These are phyloP conservation scores for Podospora sp. DNA, from an alignment of 495 filamentous ascomycete genomes.

Conservation along the genomic window DNA sequence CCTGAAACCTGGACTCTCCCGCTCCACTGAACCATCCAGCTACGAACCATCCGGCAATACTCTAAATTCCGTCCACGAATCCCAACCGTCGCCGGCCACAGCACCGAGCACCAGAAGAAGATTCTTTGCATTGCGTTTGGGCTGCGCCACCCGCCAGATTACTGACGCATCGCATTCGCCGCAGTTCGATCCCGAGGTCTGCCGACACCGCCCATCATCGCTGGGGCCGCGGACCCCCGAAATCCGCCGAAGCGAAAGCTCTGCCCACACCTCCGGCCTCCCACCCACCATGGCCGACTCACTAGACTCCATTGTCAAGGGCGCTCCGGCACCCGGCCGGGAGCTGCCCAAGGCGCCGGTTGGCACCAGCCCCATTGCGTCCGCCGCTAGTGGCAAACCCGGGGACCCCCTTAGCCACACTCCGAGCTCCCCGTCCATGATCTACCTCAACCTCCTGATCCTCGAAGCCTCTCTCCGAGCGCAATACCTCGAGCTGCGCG, in stretches of 20 bases:
- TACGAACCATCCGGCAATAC: constrained; percentile 1
- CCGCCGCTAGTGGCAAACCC: constrained; percentile 49
- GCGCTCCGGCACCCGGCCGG: constrained; percentile 54
- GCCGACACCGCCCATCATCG: not conserved
- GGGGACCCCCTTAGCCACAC: constrained; percentile 76
- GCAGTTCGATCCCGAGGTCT: not conserved
- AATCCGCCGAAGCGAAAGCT: not conserved
- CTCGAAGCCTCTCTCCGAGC: constrained; percentile 91
- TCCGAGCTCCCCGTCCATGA: constrained; percentile 89
- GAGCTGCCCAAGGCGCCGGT: constrained; percentile 32
- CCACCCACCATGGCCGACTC: constrained; percentile 51
- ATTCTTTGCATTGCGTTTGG: not conserved
- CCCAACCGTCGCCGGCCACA: not conserved
- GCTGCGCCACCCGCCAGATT: not conserved
- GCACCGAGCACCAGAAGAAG: not conserved
- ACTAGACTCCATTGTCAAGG: constrained; percentile 88
- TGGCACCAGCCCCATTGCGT: constrained; percentile 45
- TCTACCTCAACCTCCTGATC: constrained; percentile 96
- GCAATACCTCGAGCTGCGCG: constrained; percentile 87
- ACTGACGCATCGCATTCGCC: not conserved
- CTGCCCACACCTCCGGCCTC: not conserved
- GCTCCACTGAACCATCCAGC: not conserved
- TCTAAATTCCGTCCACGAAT: constrained; percentile 7
- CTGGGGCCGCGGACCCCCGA: constrained; percentile 10
- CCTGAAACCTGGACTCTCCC: not conserved